Conservation (phyloP, 345 rosid species). For the Geranium brycei region DNA sequence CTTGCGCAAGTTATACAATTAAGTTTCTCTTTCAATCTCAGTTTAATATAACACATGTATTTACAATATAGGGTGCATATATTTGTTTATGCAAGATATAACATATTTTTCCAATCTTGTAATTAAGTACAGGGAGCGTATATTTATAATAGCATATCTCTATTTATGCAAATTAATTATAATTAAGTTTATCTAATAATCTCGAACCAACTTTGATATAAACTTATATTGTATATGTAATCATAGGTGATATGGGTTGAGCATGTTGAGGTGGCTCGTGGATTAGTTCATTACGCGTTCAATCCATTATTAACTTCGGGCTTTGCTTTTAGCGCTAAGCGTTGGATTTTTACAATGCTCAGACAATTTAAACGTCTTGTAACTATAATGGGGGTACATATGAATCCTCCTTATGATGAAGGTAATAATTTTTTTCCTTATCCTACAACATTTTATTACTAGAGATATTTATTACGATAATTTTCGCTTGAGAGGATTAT, state of each 20-base stretch:
- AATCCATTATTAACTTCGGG: conserved; percentile 23
- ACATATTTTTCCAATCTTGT: too few relatives aligned
- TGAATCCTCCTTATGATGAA: neutral
- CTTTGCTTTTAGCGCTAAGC: conserved; percentile 31
- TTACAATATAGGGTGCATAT: too few relatives aligned
- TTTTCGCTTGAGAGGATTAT: too few relatives aligned
- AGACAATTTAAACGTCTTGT: conserved; percentile 20
- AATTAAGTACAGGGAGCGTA: too few relatives aligned
- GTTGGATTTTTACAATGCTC: conserved; percentile 32
- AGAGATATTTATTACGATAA: neutral
- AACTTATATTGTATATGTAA: neutral
- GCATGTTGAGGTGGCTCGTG: conserved; percentile 32
- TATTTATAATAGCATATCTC: too few relatives aligned
- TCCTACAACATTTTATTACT: neutral
- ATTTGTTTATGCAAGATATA: too few relatives aligned
- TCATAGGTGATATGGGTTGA: conserved; percentile 46
- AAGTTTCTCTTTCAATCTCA: too few relatives aligned
- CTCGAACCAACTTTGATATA: too few relatives aligned
- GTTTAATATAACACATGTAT: too few relatives aligned
- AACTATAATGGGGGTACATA: conserved; percentile 7
- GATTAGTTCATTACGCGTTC: conserved; percentile 17
- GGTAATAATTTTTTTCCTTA: neutral
- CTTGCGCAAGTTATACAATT: too few relatives aligned
- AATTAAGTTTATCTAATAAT: too few relatives aligned
- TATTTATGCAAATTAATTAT: too few relatives aligned